phyloP scores from a whole-genome alignment of 805 yeast genomes.

The Lipomyces starkeyi region DNA sequence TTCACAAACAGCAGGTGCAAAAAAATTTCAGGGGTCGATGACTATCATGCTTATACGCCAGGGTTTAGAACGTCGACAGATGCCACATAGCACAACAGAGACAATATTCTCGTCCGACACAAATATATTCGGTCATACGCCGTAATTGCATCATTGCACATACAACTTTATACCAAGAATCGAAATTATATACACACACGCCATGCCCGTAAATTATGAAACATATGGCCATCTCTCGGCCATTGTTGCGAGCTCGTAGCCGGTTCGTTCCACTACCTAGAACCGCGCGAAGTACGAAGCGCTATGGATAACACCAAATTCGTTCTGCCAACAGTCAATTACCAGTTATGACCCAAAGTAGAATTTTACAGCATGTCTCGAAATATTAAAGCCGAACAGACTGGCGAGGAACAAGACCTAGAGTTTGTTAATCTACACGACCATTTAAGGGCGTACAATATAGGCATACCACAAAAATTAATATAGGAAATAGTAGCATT shows the following conservation, averaged over 20 bases:
- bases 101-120: no score
- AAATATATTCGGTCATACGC: no score
- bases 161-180: not conserved
- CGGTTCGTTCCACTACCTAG: not conserved
- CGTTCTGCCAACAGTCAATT: not conserved
- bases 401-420: constrained; percentile 65
- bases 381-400: constrained; percentile 72
- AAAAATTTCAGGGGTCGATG: constrained; percentile 2
- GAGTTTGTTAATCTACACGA: constrained; percentile 68
- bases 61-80: no score
- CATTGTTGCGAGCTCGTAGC: not conserved
- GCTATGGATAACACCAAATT: not conserved
- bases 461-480: constrained; percentile 52
- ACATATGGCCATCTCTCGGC: not conserved
- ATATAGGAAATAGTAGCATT: constrained; percentile 66
- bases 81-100: no score
- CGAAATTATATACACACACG: not conserved
- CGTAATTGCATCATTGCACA: no score
- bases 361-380: constrained; percentile 62
- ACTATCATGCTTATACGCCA: no score
- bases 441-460: constrained; percentile 48
- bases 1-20: not conserved
- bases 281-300: not conserved
- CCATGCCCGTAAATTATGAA: not conserved
- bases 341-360: constrained; percentile 46